A percentile compares a stretch with the other conserved stretches of the same genome.
phyloP scores from a whole-genome alignment of 1,139 yeast species.

The Magnusiomyces magnusii region DNA sequence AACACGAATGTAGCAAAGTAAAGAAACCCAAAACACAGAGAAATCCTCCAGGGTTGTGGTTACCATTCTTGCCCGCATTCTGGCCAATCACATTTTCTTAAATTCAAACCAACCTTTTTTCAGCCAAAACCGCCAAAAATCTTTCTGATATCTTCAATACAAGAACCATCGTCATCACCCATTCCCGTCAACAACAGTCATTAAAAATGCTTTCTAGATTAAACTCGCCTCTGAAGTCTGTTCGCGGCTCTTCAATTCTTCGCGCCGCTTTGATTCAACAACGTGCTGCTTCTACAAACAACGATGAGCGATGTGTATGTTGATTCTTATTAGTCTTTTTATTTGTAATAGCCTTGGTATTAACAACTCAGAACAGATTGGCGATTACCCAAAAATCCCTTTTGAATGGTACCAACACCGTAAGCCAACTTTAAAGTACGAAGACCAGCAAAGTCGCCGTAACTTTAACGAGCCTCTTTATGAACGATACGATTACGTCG shows the following conservation, averaged over 20 bases:
- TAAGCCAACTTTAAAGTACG: conserved; percentile 67
- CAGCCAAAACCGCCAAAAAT: not conserved
- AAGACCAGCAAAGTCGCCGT: conserved; percentile 77
- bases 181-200: not conserved
- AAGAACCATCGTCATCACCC: not conserved
- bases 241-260: not conserved
- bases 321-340: conserved; percentile 2
- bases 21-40: too few species aligned
- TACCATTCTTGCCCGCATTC: too few species aligned
- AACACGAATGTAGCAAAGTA: too few species aligned
- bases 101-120: too few species aligned
- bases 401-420: conserved; percentile 49
- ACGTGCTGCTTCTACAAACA: conserved; percentile 7
- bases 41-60: too few species aligned
- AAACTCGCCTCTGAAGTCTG: not conserved
- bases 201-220: not conserved
- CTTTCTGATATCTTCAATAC: too few species aligned
- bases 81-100: too few species aligned
- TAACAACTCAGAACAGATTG: conserved; percentile 23
- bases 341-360: not conserved
- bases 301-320: conserved; percentile 19
- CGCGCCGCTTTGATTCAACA: not conserved
- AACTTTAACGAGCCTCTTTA: conserved; percentile 66
- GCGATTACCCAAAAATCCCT: conserved; percentile 44
- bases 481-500: conserved; percentile 64